A percentile compares a stretch with the other conserved stretches of the same genome.
Conservation (phyloP, 2,329 filamentous ascomycete genomes). For the Aspergillus nomiae region DNA sequence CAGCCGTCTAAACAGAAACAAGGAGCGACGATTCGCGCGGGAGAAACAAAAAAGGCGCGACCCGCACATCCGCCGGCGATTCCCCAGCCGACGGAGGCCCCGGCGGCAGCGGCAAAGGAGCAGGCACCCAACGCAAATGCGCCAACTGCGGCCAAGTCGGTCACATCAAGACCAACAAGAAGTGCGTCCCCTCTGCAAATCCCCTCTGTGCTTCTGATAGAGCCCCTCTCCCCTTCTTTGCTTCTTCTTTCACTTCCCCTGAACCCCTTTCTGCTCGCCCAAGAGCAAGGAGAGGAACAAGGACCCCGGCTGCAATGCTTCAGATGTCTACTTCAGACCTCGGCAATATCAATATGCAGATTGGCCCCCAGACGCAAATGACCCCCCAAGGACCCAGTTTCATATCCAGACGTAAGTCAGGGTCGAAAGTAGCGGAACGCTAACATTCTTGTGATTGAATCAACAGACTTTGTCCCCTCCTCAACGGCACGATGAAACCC, state of each 20-base stretch:
- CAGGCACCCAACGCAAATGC: constrained; percentile 76
- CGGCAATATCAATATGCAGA: background rate
- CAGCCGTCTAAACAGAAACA: constrained; percentile 84
- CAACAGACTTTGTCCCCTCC: constrained; percentile 74
- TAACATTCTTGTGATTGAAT: constrained; percentile 8
- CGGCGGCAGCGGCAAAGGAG: constrained; percentile 64
- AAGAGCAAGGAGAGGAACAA: background rate
- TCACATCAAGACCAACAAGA: constrained; percentile 99
- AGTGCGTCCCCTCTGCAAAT: constrained; percentile 57
- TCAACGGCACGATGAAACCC: constrained; percentile 77
- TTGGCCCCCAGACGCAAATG: background rate
- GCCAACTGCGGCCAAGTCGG: constrained; percentile 96
- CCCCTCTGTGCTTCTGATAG: constrained; percentile 11
- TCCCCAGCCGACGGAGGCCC: constrained; percentile 44
- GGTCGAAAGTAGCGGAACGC: background rate
- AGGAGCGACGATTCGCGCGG: constrained; percentile 82
- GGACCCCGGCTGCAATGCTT: background rate
- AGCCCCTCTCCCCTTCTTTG: constrained; percentile 21
- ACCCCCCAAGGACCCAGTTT: background rate
- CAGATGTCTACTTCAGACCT: background rate
- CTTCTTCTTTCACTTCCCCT: constrained; percentile 25
- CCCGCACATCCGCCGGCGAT: constrained; percentile 49
- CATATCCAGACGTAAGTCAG: background rate
- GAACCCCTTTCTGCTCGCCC: background rate
- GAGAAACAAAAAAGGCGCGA: constrained; percentile 82